Base-by-base conservation (phyloP, 176 grass and related monocot genomes). In the Coix lacrymajobi region DNA sequence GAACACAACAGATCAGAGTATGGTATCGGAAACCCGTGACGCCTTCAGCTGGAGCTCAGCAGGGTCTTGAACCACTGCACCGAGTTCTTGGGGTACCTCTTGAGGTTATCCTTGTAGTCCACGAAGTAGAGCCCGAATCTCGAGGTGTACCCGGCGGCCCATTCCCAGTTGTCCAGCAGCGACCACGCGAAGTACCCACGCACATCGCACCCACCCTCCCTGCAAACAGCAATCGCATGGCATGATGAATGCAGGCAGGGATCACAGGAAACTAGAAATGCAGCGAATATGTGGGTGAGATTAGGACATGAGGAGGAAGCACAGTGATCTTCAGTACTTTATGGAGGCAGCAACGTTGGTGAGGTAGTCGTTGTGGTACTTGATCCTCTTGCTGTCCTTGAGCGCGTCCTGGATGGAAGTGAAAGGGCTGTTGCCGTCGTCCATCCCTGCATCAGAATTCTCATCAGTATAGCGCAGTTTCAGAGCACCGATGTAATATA, bases 151-250 rank as follows among this genome's bases (percentile, higher is more conserved):
- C 96, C 96, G 3, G 92, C 96, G 16, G 91, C 87, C 92, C 96
- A 98, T 31, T 98, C 96, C 96, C 96, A 98, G 82, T 98, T 98
- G 82, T 98, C 96, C 11, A 98, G 92, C 78, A 98, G 80, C 48
- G 96, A 98, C 96, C 96, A 98, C 15, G 84, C 96, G 79, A 98
- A 98, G 79, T 98, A 98, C 28, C 96, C 96, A 34, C 85, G 79
- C 11, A 95, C 96, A 17, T 98, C 87, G 29, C 96, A 98, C 9
- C 92, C 96, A 45, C 95, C 96, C 88, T 98, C 89, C 90, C 96
- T 95, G 89, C 73, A 29, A 20, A 62, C 60, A 69, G 10, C n/a
- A n/a, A n/a, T n/a, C n/a, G 29, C 22, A 44, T 41, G 22, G 7
- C 67, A 70, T 40, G 11, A 67, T 40, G 37, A 1, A 11, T 28